These are phyloP conservation scores for Nemophila menziesii DNA, from an alignment of 257 asterid species.

Conservation along the genomic window DNA sequence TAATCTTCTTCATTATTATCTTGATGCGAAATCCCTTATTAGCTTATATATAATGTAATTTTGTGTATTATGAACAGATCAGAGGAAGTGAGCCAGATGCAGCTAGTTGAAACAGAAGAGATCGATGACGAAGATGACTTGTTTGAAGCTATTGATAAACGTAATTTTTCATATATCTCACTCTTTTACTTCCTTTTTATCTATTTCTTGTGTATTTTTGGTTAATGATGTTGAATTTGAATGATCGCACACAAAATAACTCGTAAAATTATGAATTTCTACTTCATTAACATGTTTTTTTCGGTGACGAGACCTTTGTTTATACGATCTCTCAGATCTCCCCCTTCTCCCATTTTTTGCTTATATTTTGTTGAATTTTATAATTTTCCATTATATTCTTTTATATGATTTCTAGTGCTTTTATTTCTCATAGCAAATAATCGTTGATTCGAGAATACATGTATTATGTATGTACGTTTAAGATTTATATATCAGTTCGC, in stretches of 20 bases:
- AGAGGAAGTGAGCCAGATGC: conserved; percentile 86
- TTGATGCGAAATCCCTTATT: no score
- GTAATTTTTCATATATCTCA: conserved; percentile 17
- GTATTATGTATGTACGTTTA: background rate
- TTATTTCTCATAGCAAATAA: no score
- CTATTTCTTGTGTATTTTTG: background rate
- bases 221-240: background rate
- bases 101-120: conserved; percentile 79
- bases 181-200: background rate
- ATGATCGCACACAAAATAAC: background rate
- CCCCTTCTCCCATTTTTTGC: background rate
- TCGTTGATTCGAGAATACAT: no score
- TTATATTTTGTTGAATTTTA: no score
- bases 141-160: conserved; percentile 95
- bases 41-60: no score
- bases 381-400: no score
- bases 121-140: conserved; percentile 85
- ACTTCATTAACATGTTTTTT: no score
- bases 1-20: conserved; percentile 14
- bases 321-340: background rate
- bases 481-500: no score
- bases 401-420: no score
- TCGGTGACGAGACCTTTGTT: background rate
- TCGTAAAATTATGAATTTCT: background rate
- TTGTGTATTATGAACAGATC: conserved; percentile 34